These are phyloP conservation scores for Fonsecaea monophora DNA, from an alignment of 2,329 filamentous ascomycete genomes.

Conservation along the genomic window DNA sequence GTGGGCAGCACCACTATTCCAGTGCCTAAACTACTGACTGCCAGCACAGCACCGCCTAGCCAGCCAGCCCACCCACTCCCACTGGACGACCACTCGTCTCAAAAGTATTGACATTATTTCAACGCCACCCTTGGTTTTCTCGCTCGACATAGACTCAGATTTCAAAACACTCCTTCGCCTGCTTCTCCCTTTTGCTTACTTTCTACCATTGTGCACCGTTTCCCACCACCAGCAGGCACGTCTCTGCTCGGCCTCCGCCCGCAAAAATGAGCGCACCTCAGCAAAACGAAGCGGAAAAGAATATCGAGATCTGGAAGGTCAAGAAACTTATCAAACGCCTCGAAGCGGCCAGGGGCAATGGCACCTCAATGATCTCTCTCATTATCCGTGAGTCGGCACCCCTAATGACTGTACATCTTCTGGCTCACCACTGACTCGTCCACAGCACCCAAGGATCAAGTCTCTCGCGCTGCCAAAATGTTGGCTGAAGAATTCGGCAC, in stretches of 20 bases:
- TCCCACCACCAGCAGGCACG: constrained; percentile 25
- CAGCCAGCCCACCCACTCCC: constrained; percentile 13
- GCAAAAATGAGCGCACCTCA: constrained; percentile 82
- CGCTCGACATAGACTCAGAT: constrained; percentile 12
- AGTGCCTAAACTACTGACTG: background rate
- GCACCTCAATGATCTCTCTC: constrained; percentile 99
- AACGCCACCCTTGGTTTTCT: constrained; percentile 30
- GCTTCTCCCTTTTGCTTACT: constrained; percentile 11
- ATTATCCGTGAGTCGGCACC: constrained; percentile 80
- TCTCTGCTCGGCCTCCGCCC: constrained; percentile 28
- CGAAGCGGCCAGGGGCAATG: constrained; percentile 95
- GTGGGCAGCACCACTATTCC: background rate
- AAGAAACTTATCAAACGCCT: constrained; percentile 99
- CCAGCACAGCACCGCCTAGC: constrained; percentile 19
- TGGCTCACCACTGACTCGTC: constrained; percentile 16
- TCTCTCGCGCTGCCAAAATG: constrained; percentile 97
- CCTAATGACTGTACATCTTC: constrained; percentile 19
- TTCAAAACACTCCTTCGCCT: constrained; percentile 1
- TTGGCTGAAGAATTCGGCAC: constrained; percentile 99
- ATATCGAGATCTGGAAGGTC: constrained; percentile 87
- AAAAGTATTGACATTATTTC: constrained; percentile 17
- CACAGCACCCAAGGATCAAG: constrained; percentile 93
- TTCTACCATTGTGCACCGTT: constrained; percentile 9
- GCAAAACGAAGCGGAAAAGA: constrained; percentile 96
- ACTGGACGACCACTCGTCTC: background rate